A percentile compares a stretch with the other conserved stretches of the same genome.
Conservation (phyloP, 139 green algal genomes). For the Micractinium sp. region DNA sequence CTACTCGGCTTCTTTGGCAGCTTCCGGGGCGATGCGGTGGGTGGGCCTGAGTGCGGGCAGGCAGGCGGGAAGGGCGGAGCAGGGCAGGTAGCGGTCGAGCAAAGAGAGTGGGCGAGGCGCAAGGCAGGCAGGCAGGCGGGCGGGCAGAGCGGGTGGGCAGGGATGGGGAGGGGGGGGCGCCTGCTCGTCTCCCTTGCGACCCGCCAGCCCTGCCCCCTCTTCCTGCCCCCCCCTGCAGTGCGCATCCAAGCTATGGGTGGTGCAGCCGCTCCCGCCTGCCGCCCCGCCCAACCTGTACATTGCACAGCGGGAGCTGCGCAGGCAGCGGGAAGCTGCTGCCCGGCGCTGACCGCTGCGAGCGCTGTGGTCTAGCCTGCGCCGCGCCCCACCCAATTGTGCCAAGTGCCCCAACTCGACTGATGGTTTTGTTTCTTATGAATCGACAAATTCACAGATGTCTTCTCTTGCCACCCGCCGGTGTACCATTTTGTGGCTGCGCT, state of each 20-base stretch:
- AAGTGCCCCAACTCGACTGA: too few species aligned
- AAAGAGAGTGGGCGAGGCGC: not conserved
- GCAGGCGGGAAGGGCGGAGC: not conserved
- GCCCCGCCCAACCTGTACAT: not conserved
- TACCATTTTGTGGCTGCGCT: too few species aligned
- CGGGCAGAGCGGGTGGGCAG: not conserved
- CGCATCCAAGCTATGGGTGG: not conserved
- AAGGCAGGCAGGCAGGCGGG: not conserved
- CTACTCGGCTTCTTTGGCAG: conserved; percentile 8
- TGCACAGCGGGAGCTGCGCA: not conserved
- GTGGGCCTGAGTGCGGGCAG: not conserved
- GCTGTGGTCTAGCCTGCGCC: too few species aligned
- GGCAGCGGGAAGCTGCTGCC: not conserved
- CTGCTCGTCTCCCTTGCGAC: not conserved
- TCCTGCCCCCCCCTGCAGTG: not conserved
- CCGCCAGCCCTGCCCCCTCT: not conserved
- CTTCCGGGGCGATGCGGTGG: not conserved
- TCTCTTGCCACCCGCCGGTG: too few species aligned
- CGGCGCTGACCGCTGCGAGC: too few species aligned
- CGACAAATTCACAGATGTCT: too few species aligned
- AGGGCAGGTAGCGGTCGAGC: too few species aligned
- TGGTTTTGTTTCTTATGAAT: too few species aligned
- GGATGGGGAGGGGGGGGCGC: not conserved
- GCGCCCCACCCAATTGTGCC: too few species aligned
- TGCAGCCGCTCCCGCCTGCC: not conserved